Percentiles rank a stretch among this genome's conserved stretches.
Conservation (phyloP, 2,329 filamentous ascomycete genomes). For the Cercospora berteroae region DNA sequence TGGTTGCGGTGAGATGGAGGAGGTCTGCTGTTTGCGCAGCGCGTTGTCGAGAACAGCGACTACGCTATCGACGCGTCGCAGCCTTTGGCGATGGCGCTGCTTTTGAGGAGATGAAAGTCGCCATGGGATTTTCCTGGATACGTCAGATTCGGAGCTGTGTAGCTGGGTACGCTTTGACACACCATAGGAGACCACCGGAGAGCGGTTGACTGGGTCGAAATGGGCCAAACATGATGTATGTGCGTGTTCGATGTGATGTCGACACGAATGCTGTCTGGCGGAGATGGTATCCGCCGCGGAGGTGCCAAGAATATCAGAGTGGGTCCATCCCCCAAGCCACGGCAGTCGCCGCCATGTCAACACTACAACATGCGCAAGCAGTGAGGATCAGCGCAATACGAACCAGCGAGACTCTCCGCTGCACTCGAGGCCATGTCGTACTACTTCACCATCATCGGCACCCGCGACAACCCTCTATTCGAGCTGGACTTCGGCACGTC, state of each 20-base stretch:
- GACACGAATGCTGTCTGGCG: background rate
- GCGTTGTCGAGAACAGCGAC: conserved; percentile 71
- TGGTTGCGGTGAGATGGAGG: conserved; percentile 31
- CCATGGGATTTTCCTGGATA: conserved; percentile 89
- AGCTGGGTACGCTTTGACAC: conserved; percentile 29
- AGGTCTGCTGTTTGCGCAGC: conserved; percentile 62
- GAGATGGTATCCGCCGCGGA: conserved; percentile 2
- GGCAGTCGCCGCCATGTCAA: background rate
- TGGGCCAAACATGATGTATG: conserved; percentile 70
- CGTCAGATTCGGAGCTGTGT: background rate
- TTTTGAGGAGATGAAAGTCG: conserved; percentile 90
- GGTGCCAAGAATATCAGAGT: conserved; percentile 10
- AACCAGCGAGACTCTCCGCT: background rate
- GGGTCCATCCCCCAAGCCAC: background rate
- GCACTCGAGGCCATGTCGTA: conserved; percentile 72
- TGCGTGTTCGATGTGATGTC: background rate
- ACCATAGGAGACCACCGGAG: conserved; percentile 81
- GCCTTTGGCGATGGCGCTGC: conserved; percentile 75
- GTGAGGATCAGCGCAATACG: background rate
- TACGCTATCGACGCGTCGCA: conserved; percentile 83
- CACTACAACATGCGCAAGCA: background rate
- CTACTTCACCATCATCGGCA: conserved; percentile 96
- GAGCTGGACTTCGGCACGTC: conserved; percentile 96
- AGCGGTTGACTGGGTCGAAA: conserved; percentile 77
- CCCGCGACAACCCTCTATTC: conserved; percentile 92